Evolutionary conservation across 2,329 filamentous ascomycete species (phyloP).

Genomic region (Penicillium sp.): DNA sequence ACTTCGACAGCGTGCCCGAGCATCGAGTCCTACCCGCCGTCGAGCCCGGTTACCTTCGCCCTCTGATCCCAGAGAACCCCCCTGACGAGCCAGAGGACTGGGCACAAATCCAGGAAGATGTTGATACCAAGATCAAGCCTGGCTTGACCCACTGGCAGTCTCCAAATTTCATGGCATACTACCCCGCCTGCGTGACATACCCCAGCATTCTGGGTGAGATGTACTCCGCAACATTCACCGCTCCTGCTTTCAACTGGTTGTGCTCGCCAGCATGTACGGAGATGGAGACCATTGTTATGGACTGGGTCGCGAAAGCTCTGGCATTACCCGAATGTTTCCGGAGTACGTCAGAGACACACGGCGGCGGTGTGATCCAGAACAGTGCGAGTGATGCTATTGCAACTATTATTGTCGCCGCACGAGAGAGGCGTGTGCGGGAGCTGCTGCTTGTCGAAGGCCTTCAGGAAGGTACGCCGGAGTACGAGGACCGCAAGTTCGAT

Average conservation of each 20-base stretch:
- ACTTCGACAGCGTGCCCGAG: slow-evolving; percentile 72
- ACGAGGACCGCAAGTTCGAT: slow-evolving; percentile 67
- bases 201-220: slow-evolving; percentile 86
- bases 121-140: slow-evolving; percentile 82
- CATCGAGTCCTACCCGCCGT: slow-evolving; percentile 74
- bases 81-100: slow-evolving; percentile 66
- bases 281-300: slow-evolving; percentile 86
- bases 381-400: slow-evolving; percentile 84
- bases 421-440: slow-evolving; percentile 71
- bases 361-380: slow-evolving; percentile 92
- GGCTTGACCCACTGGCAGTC: slow-evolving; percentile 94
- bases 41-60: slow-evolving; percentile 78
- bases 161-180: slow-evolving; percentile 95
- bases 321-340: slow-evolving; percentile 70
- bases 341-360: slow-evolving; percentile 62
- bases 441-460: slow-evolving; percentile 53
- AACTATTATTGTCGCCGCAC: slow-evolving; percentile 80
- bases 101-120: slow-evolving; percentile 75
- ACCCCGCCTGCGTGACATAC: slow-evolving; percentile 76
- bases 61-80: slow-evolving; percentile 71
- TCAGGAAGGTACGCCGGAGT: slow-evolving; percentile 51
- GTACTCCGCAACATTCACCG: slow-evolving; percentile 84
- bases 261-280: slow-evolving; percentile 90
- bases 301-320: slow-evolving; percentile 81
- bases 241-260: slow-evolving; percentile 95